Evolutionary conservation across 2,329 filamentous ascomycete species (phyloP), one percentile per base, ranked within the genome.

Genomic region (Teratosphaeria pseudoeucalypti): DNA sequence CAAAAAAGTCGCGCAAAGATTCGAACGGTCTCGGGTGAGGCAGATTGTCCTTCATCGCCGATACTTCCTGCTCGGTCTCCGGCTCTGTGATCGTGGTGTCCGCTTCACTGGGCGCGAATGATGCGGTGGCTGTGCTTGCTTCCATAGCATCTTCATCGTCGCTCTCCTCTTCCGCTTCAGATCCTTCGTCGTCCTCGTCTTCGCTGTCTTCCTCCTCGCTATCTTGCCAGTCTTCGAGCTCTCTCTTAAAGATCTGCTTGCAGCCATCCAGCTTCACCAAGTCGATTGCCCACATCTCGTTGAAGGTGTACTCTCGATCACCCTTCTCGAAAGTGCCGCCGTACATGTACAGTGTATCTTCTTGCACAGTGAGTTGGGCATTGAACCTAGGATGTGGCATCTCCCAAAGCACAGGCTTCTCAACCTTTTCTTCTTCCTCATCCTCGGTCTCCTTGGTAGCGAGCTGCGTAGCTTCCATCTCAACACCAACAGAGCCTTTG

Each of bases 251-350:
- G 55, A 97, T 83, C 74, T 96, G 88, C 72, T 91, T 92, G 64
- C 94, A 92, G 3, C 94, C 94, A 66, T 97, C 91, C 62, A 99
- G 81, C 74, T 96, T 96, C 61, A 88, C 92, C n/a, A 99, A 79
- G 69, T 99, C 91, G 61, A 97, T 85, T 2, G 90, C 87, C 75
- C 95, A 95, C 74, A 99, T 80, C 68, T 99, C 94, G 67, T 96
- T 92, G 73, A 97, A 96, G 0, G 92, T 97, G 69, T 89, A 96
- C 73, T 99, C 94, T 26, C 90, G 83, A 68, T 99, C 94, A 19
- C 90, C 92, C 71, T 95, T 94, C 71, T 99, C 94, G 68, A 88
- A 96, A 0, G 92, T 99, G 19, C 94, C 94, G 34, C 94, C 92
- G 69, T 95, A 97, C 58, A 97, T 90, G 75, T 92, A 99, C 0